Base-by-base conservation (phyloP, 768 basidiomycete species). In the Saitozyma podzolica region DNA sequence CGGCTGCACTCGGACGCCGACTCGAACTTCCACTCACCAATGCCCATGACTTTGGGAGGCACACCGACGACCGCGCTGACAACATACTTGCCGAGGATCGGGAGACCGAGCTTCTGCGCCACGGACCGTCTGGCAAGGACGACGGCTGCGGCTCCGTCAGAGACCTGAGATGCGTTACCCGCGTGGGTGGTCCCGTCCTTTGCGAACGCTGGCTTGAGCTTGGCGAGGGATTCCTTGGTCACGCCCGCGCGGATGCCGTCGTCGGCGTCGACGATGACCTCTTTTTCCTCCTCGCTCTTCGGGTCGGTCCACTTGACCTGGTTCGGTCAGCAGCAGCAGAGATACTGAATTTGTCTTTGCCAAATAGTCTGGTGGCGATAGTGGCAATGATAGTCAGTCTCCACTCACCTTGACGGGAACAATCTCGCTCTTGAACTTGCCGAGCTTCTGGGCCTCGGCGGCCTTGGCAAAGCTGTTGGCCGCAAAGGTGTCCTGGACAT, bases 181-280 rank as follows among this genome's bases (percentile, higher is more conserved):
- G 82, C 82, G 60, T 82, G 82, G 4, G 82, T 83, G 8, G 75
- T 64, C 43, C 82, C 82, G 11, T 80, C 78, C 70, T 82, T 81
- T 14, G 73, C 66, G 79, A 98, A 99, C 3, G 86, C 92, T 6
- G 94, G 87, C 76, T 94, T 95, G 67, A 97, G 82, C 64, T 84
- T 85, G 17, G 86, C 77, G 13, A 99, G 85, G 1, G 86, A 86
- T 70, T 94, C 90, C 53, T 83, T 77, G 8, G 89, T 92, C 17
- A 92, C 90, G 8, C 90, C 91, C 13, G 84, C 85, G 37, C 94
- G 86, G 60, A 96, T 85, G n/a, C 91, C 92, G 72, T 96, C 93
- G 68, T 96, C 93, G 3, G 84, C 82, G 1, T 88, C 86, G 19
- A 92, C 80, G 40, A 86, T 78, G 60, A 80, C 77, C 50, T 78